Evolutionary conservation across 2,329 filamentous ascomycete genomes (phyloP).

Genomic region (Fusarium pseudocircinatum): DNA sequence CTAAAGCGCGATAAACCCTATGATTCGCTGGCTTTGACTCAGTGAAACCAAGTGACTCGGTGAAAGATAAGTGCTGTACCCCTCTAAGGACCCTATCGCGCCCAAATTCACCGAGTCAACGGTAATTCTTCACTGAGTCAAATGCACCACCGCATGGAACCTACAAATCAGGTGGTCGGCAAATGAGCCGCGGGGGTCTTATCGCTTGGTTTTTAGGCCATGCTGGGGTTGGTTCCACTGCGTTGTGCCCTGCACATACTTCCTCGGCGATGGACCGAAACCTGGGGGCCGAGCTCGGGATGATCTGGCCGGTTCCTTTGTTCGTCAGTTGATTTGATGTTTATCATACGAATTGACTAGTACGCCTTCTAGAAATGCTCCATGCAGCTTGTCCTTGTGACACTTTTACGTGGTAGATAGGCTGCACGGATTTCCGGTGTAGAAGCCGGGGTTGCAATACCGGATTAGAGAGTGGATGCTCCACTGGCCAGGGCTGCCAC

Average conservation of each 20-base stretch:
- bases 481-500: neutral
- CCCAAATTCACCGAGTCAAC: conserved; percentile 26
- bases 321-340: neutral
- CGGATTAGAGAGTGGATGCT: neutral
- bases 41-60: conserved; percentile 34
- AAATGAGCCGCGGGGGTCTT: conserved; percentile 13
- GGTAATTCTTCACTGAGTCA: conserved; percentile 29
- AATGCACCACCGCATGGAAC: neutral
- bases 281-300: conserved; percentile 23
- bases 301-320: neutral
- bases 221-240: conserved; percentile 6
- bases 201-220: conserved; percentile 1
- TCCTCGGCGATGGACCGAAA: conserved; percentile 25
- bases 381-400: conserved; percentile 4
- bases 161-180: conserved; percentile 28
- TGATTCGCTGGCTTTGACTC: conserved; percentile 28
- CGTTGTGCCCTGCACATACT: neutral
- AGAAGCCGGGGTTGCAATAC: neutral
- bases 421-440: neutral
- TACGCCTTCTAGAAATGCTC: conserved; percentile 13
- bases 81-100: neutral
- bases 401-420: neutral
- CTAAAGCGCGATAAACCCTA: conserved; percentile 15
- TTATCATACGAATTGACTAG: neutral
- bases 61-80: conserved; percentile 22